Percentiles rank a stretch among this genome's conserved stretches.
phyloP scores from a whole-genome alignment of 2,329 filamentous ascomycete genomes.

The Hypoxylon sp. region DNA sequence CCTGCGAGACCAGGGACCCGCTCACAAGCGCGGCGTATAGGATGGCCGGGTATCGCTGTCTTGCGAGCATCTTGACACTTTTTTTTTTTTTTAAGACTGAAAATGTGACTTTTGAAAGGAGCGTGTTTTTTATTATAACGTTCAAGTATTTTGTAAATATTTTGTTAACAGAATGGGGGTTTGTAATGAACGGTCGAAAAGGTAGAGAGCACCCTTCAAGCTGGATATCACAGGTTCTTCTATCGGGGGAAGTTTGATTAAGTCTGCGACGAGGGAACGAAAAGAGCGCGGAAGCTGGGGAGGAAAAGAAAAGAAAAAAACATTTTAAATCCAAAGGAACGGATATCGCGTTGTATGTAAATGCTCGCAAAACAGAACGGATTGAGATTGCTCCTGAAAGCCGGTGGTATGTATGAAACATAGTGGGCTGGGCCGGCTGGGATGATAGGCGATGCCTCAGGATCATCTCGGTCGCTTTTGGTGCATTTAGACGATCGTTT shows the following conservation, averaged over 20 bases:
- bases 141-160: constrained; percentile 15
- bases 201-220: constrained; percentile 25
- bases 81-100: constrained; percentile 20
- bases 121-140: constrained; percentile 23
- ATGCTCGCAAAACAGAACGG: constrained; percentile 8
- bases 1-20: constrained; percentile 44
- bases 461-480: constrained; percentile 42
- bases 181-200: constrained; percentile 29
- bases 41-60: constrained; percentile 40
- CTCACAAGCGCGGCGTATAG: constrained; percentile 42
- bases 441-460: constrained; percentile 31
- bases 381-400: constrained; percentile 28
- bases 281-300: constrained; percentile 31
- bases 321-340: constrained; percentile 14
- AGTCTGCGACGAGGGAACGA: constrained; percentile 23
- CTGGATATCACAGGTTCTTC: constrained; percentile 10
- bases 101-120: not conserved
- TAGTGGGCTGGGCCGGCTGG: constrained; percentile 37
- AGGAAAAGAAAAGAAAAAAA: constrained; percentile 17
- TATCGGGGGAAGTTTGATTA: not conserved
- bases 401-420: constrained; percentile 43
- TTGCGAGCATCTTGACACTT: constrained; percentile 43
- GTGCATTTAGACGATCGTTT: constrained; percentile 37
- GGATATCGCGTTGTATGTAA: constrained; percentile 35
- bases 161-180: constrained; percentile 20